Base-by-base conservation (phyloP, 1,284 basidiomycete genomes). In the Apiotrichum brassicae region DNA sequence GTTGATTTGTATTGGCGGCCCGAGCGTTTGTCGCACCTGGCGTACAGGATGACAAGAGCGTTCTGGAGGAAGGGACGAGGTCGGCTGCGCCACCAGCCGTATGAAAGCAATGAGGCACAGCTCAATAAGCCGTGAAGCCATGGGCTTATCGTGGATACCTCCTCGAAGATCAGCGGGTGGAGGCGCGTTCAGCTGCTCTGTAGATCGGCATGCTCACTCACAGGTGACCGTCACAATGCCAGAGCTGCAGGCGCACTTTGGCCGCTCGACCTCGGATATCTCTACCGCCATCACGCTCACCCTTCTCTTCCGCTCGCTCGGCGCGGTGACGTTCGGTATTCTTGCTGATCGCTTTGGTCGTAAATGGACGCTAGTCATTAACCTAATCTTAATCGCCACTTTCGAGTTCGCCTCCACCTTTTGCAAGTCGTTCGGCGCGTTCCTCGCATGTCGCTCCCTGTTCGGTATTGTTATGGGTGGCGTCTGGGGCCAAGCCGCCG, bases 261-360 rank as follows among this genome's bases (percentile, higher is more conserved):
- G 54, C 34, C 62, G 58, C 19, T 44, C 44, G 38, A 55, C 60
- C 8, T 47, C 56, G 16, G 48, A 60, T 38, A 66, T 68, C 47
- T 63, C 86, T 44, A 82, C 82, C 18, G 81, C 89, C 9, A 94
- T 98, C 68, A 97, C 93, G 6, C 79, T 97, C 41, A 97, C 93
- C 0, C 78, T 97, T 1, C 81, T 97, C 26, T 89, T 97, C 77
- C 83, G 94, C 46, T 87, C 88, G 2, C 74, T 82, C 32, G 94
- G 93, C 20, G 92, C 92, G 26, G 81, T 89, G 53, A 74, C 93
- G 58, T 94, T 95, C 57, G 79, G 77, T 44, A 48, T 88, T 43
- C 63, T 85, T 22, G 86, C 86, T 22, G 89, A 92, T 69, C 81
- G 92, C 13, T 94, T 80, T n/a, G 50, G 50, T 13, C 51, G 47